Evolutionary conservation across 202 grass and related monocot species (phyloP).

Genomic region (Elaeis oleifera): DNA sequence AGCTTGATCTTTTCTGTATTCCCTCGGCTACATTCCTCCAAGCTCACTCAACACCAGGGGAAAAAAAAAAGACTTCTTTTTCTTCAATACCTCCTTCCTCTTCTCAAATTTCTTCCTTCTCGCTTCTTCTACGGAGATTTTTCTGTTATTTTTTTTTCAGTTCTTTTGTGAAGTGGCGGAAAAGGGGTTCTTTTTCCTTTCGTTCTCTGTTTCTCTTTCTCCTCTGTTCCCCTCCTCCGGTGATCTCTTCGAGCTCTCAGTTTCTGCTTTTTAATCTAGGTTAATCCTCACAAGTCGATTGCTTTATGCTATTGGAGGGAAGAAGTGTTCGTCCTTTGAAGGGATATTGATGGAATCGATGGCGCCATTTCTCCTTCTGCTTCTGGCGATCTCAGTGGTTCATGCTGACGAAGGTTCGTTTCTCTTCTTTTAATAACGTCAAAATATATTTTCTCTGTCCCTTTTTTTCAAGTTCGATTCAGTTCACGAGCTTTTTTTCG

Average conservation of each 20-base stretch:
- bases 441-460: too few relatives aligned
- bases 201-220: too few relatives aligned
- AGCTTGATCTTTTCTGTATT: conserved; percentile 28
- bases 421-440: background rate
- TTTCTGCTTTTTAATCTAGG: background rate
- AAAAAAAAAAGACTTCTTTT: too few relatives aligned
- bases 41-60: background rate
- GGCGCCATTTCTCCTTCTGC: conserved; percentile 37
- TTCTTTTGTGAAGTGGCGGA: too few relatives aligned
- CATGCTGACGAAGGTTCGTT: conserved; percentile 64
- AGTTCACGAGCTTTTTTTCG: too few relatives aligned
- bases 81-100: background rate
- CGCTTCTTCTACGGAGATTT: too few relatives aligned
- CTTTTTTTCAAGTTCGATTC: too few relatives aligned
- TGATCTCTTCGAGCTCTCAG: too few relatives aligned
- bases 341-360: conserved; percentile 18
- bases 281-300: background rate
- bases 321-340: conserved; percentile 10
- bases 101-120: too few relatives aligned
- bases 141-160: too few relatives aligned
- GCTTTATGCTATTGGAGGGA: conserved; percentile 13
- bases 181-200: too few relatives aligned
- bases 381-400: conserved; percentile 20
- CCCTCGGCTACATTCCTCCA: conserved; percentile 11
- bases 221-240: too few relatives aligned